Evolutionary conservation across 176 grass and related monocot species (phyloP).

Genomic region (Metroxylon sagu): DNA sequence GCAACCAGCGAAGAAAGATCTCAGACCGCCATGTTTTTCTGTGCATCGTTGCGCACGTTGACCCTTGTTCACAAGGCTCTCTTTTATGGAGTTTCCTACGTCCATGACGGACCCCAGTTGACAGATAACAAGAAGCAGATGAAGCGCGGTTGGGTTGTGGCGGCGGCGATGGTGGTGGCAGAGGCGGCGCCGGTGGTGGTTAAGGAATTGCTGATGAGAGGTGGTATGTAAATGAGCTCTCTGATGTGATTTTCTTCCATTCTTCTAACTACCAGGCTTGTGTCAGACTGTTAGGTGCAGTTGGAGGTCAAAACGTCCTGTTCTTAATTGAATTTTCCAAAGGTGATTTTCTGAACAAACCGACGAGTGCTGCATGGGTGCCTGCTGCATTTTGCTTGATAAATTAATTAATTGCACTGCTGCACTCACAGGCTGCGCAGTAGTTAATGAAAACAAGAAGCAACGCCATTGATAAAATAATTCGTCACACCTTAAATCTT

Average conservation of each 20-base stretch:
- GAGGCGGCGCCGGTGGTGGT: background rate
- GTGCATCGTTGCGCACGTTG: background rate
- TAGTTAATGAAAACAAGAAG: too few species aligned
- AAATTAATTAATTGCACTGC: too few species aligned
- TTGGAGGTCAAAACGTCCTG: constrained; percentile 16
- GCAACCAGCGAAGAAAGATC: background rate
- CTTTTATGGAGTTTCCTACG: background rate
- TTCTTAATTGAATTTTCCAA: constrained; percentile 23
- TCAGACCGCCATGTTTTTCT: background rate
- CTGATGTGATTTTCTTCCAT: background rate
- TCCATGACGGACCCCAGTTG: background rate
- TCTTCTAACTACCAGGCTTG: background rate
- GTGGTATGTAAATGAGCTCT: too few species aligned
- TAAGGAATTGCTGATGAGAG: too few species aligned
- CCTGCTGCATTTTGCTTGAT: too few species aligned
- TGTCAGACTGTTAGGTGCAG: background rate
- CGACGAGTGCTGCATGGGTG: too few species aligned
- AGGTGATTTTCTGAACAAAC: too few species aligned
- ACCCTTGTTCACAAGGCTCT: background rate
- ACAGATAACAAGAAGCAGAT: background rate
- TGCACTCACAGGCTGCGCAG: too few species aligned
- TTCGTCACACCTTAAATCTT: too few species aligned
- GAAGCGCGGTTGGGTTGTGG: background rate
- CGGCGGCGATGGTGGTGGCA: background rate
- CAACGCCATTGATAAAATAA: too few species aligned